These are phyloP conservation scores for Plasmodium gonderi DNA, from an alignment of 169 alveolate species.

Conservation along the genomic window DNA sequence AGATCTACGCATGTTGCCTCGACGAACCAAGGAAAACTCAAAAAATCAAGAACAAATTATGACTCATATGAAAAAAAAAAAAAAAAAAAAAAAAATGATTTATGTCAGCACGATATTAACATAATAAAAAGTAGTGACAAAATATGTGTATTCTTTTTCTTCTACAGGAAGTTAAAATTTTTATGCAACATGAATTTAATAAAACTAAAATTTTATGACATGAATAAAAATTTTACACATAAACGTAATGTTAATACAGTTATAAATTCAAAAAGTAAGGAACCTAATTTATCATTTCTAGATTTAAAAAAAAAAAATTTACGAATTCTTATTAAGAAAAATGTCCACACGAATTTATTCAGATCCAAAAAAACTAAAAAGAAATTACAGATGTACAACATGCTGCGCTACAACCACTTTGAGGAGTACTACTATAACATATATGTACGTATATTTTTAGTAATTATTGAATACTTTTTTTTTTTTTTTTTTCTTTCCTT, in stretches of 20 bases:
- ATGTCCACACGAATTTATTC: slow-evolving; percentile 16
- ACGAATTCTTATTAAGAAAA: slow-evolving; percentile 25
- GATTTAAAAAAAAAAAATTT: slow-evolving; percentile 36
- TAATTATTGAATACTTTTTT: too few relatives aligned
- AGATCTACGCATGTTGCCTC: neutral
- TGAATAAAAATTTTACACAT: neutral
- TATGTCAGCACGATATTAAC: slow-evolving; percentile 35
- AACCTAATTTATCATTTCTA: slow-evolving; percentile 18
- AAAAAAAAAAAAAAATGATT: neutral
- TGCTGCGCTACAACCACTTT: slow-evolving; percentile 58
- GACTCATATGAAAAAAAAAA: neutral
- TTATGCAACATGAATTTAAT: slow-evolving; percentile 47
- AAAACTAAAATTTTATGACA: slow-evolving; percentile 12
- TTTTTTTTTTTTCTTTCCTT: too few relatives aligned
- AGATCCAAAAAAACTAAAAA: slow-evolving; percentile 14
- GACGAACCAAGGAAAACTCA: neutral
- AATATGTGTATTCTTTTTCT: slow-evolving; percentile 33
- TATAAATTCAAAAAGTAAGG: neutral
- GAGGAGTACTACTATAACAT: slow-evolving; percentile 59
- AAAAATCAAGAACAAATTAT: neutral
- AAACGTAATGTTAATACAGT: neutral
- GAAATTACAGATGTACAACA: slow-evolving; percentile 19
- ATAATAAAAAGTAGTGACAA: slow-evolving; percentile 38
- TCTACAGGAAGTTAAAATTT: slow-evolving; percentile 65
- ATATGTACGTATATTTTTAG: slow-evolving; percentile 20